Evolutionary conservation across 2,329 filamentous ascomycete genomes (phyloP).

Genomic region (Dactylellina drechsleri): DNA sequence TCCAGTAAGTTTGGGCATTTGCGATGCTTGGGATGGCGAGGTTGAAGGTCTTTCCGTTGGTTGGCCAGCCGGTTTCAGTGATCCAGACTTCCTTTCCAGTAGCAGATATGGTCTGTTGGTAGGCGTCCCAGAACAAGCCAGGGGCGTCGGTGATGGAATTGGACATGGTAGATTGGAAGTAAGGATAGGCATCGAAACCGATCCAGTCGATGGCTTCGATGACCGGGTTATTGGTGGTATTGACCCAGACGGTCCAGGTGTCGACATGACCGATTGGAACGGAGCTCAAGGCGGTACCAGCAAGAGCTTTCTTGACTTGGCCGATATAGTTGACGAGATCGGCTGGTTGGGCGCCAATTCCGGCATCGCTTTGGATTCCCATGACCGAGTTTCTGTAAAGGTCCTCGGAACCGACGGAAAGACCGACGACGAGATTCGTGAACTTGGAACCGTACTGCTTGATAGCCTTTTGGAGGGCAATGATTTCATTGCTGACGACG

Average conservation of each 20-base stretch:
- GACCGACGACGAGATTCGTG: constrained; percentile 76
- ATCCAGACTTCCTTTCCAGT: constrained; percentile 80
- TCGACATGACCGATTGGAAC: constrained; percentile 83
- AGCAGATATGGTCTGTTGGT: constrained; percentile 69
- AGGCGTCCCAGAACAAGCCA: constrained; percentile 74
- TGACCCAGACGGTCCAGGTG: constrained; percentile 84
- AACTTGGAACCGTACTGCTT: constrained; percentile 74
- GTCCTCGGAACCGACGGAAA: constrained; percentile 88
- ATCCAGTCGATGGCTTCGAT: constrained; percentile 79
- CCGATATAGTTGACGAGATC: constrained; percentile 76
- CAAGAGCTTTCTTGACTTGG: constrained; percentile 72
- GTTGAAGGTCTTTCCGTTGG: constrained; percentile 73
- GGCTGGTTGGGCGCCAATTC: constrained; percentile 72
- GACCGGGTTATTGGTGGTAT: constrained; percentile 76
- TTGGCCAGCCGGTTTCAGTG: constrained; percentile 89
- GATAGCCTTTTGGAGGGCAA: constrained; percentile 76
- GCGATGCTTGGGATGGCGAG: constrained; percentile 71
- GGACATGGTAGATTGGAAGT: constrained; percentile 76
- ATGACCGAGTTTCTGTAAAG: constrained; percentile 81
- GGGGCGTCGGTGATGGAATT: constrained; percentile 74
- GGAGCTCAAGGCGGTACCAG: constrained; percentile 69
- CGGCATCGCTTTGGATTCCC: constrained; percentile 72
- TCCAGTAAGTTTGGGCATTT: constrained; percentile 84
- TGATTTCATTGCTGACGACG: constrained; percentile 76
- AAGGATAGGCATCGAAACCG: constrained; percentile 85